Percentiles rank a stretch among this genome's conserved stretches.
Evolutionary conservation across 345 rosid species (phyloP).

Genomic region (Dovyalis caffra): DNA sequence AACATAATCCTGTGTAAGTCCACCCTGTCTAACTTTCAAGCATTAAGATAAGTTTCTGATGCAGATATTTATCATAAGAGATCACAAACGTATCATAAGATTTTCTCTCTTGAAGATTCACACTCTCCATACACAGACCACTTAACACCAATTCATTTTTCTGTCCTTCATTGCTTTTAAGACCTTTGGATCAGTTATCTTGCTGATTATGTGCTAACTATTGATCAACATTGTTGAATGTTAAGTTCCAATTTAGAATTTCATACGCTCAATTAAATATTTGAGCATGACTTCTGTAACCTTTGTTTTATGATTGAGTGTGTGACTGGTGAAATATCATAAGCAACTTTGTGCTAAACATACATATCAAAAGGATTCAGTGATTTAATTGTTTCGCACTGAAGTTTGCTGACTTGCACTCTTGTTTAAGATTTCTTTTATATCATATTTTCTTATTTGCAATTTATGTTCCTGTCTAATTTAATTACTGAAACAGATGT

Average conservation of each 20-base stretch:
- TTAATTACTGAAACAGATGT: conserved; percentile 50
- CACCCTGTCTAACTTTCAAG: too few relatives aligned
- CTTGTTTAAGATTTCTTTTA: background rate
- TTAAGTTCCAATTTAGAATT: background rate
- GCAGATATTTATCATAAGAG: too few relatives aligned
- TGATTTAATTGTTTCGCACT: background rate
- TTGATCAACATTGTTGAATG: background rate
- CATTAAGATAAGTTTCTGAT: too few relatives aligned
- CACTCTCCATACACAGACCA: too few relatives aligned
- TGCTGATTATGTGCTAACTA: background rate
- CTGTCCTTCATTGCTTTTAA: background rate
- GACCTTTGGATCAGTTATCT: too few relatives aligned
- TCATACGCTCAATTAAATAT: background rate
- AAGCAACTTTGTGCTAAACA: background rate
- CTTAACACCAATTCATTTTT: background rate
- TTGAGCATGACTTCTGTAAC: background rate
- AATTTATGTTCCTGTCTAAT: conserved; percentile 26
- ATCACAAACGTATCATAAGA: too few relatives aligned
- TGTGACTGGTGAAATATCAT: background rate
- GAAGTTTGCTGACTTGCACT: background rate
- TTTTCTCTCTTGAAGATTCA: too few relatives aligned
- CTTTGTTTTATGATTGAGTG: background rate
- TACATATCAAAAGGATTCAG: background rate
- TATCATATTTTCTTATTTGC: conserved; percentile 1
- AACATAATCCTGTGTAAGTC: too few relatives aligned